Base-by-base conservation (phyloP, 331 rosid species). In the Malus hybrid region DNA sequence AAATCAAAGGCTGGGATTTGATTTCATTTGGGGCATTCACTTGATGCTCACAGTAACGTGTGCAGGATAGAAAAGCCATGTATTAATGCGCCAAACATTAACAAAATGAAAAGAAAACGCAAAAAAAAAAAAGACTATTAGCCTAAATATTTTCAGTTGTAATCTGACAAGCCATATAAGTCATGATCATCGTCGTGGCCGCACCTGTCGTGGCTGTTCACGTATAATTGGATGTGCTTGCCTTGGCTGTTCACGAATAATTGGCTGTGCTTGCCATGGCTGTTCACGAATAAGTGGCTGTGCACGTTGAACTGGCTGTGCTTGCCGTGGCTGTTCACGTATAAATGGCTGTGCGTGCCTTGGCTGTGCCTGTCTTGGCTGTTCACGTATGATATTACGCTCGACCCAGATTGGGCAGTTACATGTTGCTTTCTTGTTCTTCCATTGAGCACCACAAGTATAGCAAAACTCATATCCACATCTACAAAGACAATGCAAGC, bases 391-490 rank as follows among this genome's bases (percentile, higher is more conserved):
- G n/a, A 88, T 86, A 70, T 88, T 84, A 3, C 22, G 80, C 86
- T 74, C 89, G 19, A 82, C 82, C 93, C 90, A 88, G 32, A 84
- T 72, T 18, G 76, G 86, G 75, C 93, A 89, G 28, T 34, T 7
- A 70, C 93, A 89, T 2, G 90, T 82, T 64, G 86, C 75, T 52
- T 70, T 86, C 80, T 84, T 82, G 10, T 77, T 71, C 65, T 74
- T 78, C 91, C 88, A 89, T 55, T 80, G 74, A 16, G 89, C 93
- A 48, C 89, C 88, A 44, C 93, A 86, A 16, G 77, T 82, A 80
- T 86, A 88, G 77, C 91, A 86, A 63, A 89, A 84, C 71, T 89
- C 87, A 70, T 79, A 77, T 56, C 86, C 86, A 63, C 91, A 86
- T 79, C 91, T 89, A 75, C 79, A 36, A 12, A 78, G 74, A 48